Evolutionary conservation across 495 filamentous ascomycete species (phyloP), one percentile per base, ranked within the genome.

Genomic region (Pyrenopolyporus hunteri): DNA sequence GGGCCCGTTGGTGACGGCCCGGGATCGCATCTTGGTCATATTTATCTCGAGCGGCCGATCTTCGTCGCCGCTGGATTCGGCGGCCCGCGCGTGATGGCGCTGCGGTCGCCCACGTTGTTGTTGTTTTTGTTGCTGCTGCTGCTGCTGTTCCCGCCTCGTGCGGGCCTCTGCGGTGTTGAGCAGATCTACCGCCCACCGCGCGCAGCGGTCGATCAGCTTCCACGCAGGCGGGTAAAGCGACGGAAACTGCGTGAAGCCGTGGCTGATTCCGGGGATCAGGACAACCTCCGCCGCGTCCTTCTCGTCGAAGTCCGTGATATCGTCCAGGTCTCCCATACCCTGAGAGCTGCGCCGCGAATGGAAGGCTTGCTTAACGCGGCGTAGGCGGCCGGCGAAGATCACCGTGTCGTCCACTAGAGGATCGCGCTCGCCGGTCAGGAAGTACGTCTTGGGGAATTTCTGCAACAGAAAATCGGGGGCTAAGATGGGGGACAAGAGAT

Each of bases 391-490:
- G 0, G 93, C 92, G 63, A 98, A 96, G 54, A 98, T 91, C 2
- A 96, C 90, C 0, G 94, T 98, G 73, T 98, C 94, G 68, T 98
- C 94, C 2, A 97, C 93, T 0, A 98, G 76, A 1, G 94, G 94
- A 67, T 98, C 94, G 23, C 93, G 88, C 72, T 98, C 94, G 48
- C 94, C 94, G 0, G 94, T 98, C 2, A 97, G 77, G 71, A 98
- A 90, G 68, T 91, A 96, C 0, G 89, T 93, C 67, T 93, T 95
- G 2, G 94, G 94, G 69, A 98, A 98, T 3, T 81, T 76, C 23
- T 88, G 83, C 2, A 98, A 83, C 2, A 98, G 77, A 1, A 81
- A 76, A 62, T 97, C 93, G 0, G 94, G 95, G 0, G 94, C 92
- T 3, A 96, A 81, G 13, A 97, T 86, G 1, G 94, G 95, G 0